Conservation (phyloP, 1,139 yeast genomes). For the Yamadazyma dendronema region DNA sequence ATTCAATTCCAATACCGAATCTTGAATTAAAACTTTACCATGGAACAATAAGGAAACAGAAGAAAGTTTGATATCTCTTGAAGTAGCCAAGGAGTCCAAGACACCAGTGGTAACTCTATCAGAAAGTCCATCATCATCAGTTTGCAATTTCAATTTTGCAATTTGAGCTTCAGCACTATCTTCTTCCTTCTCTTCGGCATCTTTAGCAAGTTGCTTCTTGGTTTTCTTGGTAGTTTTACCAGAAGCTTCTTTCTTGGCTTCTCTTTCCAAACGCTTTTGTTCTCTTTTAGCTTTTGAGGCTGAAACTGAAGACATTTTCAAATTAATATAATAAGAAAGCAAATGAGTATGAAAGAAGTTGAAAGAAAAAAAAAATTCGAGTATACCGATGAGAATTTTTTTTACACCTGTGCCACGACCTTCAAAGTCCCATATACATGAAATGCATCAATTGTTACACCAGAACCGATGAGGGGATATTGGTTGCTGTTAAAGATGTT, state of each 20-base stretch:
- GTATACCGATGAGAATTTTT: slow-evolving; percentile 11
- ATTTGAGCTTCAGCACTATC: slow-evolving; percentile 74
- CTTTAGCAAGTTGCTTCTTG: slow-evolving; percentile 53
- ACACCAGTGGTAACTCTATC: slow-evolving; percentile 99
- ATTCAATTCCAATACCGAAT: slow-evolving; percentile 86
- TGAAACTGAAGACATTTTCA: slow-evolving; percentile 52
- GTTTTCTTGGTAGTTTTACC: slow-evolving; percentile 71
- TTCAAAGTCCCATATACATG: not conserved
- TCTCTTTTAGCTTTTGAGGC: slow-evolving; percentile 98
- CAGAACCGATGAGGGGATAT: not conserved
- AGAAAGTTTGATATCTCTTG: slow-evolving; percentile 90
- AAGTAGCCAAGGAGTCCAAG: slow-evolving; percentile 79
- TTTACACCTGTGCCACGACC: slow-evolving; percentile 1
- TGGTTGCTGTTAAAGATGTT: not conserved
- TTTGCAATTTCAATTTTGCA: slow-evolving; percentile 85
- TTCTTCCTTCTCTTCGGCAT: slow-evolving; percentile 57
- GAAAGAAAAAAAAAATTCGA: slow-evolving; percentile 4
- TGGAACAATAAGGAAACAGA: slow-evolving; percentile 92
- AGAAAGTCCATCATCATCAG: slow-evolving; percentile 88
- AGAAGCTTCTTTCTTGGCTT: slow-evolving; percentile 65
- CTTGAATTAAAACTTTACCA: slow-evolving; percentile 95
- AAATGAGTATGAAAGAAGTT: slow-evolving; percentile 3
- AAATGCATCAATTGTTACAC: no score
- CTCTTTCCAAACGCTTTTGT: slow-evolving; percentile 64
- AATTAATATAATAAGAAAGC: slow-evolving; percentile 2